Conservation (phyloP, 768 basidiomycete genomes). For the Trametes cubensis region DNA sequence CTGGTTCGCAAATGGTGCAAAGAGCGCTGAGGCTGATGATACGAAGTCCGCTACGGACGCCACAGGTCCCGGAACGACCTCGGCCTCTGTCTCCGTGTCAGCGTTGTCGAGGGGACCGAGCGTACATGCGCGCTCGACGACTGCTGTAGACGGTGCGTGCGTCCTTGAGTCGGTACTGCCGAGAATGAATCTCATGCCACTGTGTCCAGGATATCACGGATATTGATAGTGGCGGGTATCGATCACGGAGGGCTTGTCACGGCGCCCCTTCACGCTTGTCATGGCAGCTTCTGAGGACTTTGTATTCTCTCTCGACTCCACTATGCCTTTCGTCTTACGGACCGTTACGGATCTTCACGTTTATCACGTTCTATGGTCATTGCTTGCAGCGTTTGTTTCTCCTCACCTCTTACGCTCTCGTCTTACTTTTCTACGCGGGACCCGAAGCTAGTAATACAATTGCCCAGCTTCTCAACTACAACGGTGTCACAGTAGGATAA, state of each 20-base stretch:
- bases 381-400: background rate
- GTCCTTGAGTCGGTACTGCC: too few relatives aligned
- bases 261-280: too few relatives aligned
- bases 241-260: too few relatives aligned
- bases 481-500: background rate
- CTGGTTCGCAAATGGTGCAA: constrained; percentile 16
- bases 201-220: background rate
- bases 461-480: background rate
- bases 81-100: constrained; percentile 1
- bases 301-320: background rate
- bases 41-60: constrained; percentile 2
- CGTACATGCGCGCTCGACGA: constrained; percentile 18
- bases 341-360: background rate
- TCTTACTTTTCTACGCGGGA: background rate
- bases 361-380: background rate
- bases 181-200: too few relatives aligned
- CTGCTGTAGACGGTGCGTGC: constrained; percentile 15
- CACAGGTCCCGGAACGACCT: background rate
- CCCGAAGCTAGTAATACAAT: background rate
- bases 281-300: too few relatives aligned
- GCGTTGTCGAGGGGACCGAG: constrained; percentile 13
- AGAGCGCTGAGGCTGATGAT: constrained; percentile 8
- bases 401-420: background rate
- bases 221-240: background rate
- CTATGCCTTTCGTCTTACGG: background rate